A percentile compares a stretch with the other conserved stretches of the same genome.
These are phyloP conservation scores for Moringa oleifera DNA, from an alignment of 345 rosid genomes.

Conservation along the genomic window DNA sequence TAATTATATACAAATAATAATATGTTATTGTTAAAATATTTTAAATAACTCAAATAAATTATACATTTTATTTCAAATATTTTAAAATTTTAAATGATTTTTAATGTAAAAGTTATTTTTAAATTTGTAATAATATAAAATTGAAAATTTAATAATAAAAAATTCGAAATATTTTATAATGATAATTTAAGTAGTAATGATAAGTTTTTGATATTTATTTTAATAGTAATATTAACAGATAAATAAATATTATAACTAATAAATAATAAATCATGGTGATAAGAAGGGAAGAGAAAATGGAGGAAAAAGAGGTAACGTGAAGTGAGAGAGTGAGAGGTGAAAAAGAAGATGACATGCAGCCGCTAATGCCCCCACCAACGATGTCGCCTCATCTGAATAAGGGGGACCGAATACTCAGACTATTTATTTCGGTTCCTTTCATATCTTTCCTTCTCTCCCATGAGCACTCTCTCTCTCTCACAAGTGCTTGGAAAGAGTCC, in stretches of 20 bases:
- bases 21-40: too few relatives aligned
- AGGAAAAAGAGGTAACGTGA: conserved; percentile 10
- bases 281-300: background rate
- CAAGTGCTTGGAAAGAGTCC: conserved; percentile 20
- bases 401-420: background rate
- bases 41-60: too few relatives aligned
- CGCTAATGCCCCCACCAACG: conserved; percentile 23
- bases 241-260: background rate
- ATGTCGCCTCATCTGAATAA: background rate
- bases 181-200: too few relatives aligned
- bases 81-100: too few relatives aligned
- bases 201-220: too few relatives aligned
- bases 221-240: background rate
- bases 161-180: too few relatives aligned
- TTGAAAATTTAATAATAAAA: too few relatives aligned
- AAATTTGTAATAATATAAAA: too few relatives aligned
- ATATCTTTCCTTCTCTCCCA: background rate
- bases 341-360: conserved; percentile 38
- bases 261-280: too few relatives aligned
- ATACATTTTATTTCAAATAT: too few relatives aligned
- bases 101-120: too few relatives aligned
- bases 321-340: conserved; percentile 11
- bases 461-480: conserved; percentile 7
- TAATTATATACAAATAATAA: too few relatives aligned
- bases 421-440: background rate